These are phyloP conservation scores for Colletotrichum chlorophyti DNA, from an alignment of 2,329 filamentous ascomycete species.

Conservation along the genomic window DNA sequence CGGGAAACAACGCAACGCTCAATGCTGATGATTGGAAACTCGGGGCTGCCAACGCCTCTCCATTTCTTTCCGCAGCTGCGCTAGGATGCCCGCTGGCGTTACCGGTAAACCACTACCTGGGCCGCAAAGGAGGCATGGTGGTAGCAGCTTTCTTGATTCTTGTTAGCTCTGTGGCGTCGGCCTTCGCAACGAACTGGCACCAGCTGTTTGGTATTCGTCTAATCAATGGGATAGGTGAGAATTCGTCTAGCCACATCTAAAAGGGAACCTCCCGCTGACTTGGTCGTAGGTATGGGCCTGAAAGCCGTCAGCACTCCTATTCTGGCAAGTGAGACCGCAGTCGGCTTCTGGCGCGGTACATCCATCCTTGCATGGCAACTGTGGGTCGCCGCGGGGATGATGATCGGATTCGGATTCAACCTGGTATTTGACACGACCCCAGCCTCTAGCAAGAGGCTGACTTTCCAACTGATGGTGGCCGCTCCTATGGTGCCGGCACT, in stretches of 20 bases:
- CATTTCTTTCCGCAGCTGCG: constrained; percentile 46
- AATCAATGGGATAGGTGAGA: constrained; percentile 46
- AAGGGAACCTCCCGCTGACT: not conserved
- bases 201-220: constrained; percentile 42
- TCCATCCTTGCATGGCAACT: constrained; percentile 55
- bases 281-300: constrained; percentile 50
- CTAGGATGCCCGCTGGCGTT: constrained; percentile 47
- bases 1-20: not conserved
- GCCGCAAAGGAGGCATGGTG: constrained; percentile 47
- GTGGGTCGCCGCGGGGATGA: constrained; percentile 47
- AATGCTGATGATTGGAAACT: constrained; percentile 43
- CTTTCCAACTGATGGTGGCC: constrained; percentile 41
- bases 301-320: constrained; percentile 56
- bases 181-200: constrained; percentile 41
- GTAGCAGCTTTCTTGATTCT: constrained; percentile 47
- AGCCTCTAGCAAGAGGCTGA: constrained; percentile 5
- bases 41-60: constrained; percentile 46
- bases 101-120: constrained; percentile 48
- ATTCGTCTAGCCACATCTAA: not conserved
- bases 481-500: constrained; percentile 43
- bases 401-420: constrained; percentile 44
- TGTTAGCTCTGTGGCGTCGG: constrained; percentile 44
- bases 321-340: constrained; percentile 52
- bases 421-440: constrained; percentile 40
- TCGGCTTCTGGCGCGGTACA: constrained; percentile 55